phyloP scores from a whole-genome alignment of 2,329 filamentous ascomycete species.

The Neofusicoccum laricinum region DNA sequence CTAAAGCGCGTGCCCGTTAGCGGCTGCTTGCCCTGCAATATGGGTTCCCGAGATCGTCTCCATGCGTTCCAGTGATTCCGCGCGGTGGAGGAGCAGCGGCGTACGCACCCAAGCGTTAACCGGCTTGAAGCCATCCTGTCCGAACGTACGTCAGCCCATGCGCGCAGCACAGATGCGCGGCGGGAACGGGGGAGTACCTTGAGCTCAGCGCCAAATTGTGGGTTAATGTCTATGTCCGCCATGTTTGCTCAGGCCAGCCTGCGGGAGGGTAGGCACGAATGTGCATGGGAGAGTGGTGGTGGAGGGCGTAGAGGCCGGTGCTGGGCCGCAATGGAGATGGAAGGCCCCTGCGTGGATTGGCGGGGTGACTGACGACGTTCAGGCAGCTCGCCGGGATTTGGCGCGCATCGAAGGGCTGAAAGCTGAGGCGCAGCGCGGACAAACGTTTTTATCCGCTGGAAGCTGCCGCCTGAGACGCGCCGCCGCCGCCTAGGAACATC shows the following conservation, averaged over 20 bases:
- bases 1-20: slow-evolving; percentile 31
- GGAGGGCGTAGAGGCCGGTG: not conserved
- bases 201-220: slow-evolving; percentile 88
- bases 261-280: not conserved
- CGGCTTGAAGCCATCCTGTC: slow-evolving; percentile 90
- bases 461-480: not conserved
- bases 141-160: slow-evolving; percentile 21
- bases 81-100: slow-evolving; percentile 19
- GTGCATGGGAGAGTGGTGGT: slow-evolving; percentile 8
- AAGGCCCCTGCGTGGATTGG: slow-evolving; percentile 10
- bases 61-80: not conserved
- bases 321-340: slow-evolving; percentile 12
- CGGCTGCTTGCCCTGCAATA: not conserved
- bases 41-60: not conserved
- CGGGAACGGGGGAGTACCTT: slow-evolving; percentile 60
- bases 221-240: slow-evolving; percentile 78
- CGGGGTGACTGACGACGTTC: slow-evolving; percentile 19
- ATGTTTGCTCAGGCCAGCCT: slow-evolving; percentile 45
- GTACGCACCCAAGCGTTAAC: slow-evolving; percentile 78
- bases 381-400: slow-evolving; percentile 9
- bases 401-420: not conserved
- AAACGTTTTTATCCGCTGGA: not conserved
- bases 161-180: slow-evolving; percentile 9
- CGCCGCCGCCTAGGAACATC: not conserved
- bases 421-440: not conserved